Conservation (phyloP, 129 eudicot species). For the Kitagawia praeruptora region DNA sequence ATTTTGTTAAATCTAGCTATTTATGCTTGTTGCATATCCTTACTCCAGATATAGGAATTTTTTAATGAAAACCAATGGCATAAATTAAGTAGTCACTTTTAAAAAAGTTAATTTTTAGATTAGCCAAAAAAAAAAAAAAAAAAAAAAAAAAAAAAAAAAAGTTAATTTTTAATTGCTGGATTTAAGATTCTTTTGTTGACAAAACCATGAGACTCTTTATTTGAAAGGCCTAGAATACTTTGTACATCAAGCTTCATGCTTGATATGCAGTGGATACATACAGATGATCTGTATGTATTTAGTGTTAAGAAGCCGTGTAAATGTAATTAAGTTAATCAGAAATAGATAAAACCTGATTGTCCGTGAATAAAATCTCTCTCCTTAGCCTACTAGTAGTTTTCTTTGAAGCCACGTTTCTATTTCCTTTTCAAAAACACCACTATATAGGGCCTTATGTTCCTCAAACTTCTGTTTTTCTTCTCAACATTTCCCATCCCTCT, state of each 20-base stretch:
- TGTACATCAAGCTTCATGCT: slow-evolving; percentile 10
- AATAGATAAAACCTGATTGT: not conserved
- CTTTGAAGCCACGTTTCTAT: slow-evolving; percentile 77
- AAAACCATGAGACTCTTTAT: slow-evolving; percentile 4
- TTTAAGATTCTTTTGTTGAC: not conserved
- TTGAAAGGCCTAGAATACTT: not conserved
- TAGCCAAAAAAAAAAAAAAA: no score
- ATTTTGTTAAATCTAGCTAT: not conserved
- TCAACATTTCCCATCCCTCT: slow-evolving; percentile 18
- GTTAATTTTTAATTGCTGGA: not conserved
- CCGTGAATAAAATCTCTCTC: not conserved
- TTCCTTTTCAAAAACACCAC: slow-evolving; percentile 22
- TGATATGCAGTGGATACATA: slow-evolving; percentile 9
- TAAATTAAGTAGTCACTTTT: not conserved
- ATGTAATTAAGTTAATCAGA: not conserved
- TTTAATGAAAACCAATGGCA: not conserved
- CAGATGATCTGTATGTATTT: slow-evolving; percentile 29
- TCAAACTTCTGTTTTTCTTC: slow-evolving; percentile 38
- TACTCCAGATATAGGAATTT: not conserved
- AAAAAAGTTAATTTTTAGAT: no score
- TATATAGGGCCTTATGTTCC: slow-evolving; percentile 42
- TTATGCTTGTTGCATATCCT: not conserved
- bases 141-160: no score
- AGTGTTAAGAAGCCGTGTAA: slow-evolving; percentile 4
- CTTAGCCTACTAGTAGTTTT: slow-evolving; percentile 23